These are phyloP conservation scores for Tylopilus sp. DNA, from an alignment of 1,284 basidiomycete species.

Conservation along the genomic window DNA sequence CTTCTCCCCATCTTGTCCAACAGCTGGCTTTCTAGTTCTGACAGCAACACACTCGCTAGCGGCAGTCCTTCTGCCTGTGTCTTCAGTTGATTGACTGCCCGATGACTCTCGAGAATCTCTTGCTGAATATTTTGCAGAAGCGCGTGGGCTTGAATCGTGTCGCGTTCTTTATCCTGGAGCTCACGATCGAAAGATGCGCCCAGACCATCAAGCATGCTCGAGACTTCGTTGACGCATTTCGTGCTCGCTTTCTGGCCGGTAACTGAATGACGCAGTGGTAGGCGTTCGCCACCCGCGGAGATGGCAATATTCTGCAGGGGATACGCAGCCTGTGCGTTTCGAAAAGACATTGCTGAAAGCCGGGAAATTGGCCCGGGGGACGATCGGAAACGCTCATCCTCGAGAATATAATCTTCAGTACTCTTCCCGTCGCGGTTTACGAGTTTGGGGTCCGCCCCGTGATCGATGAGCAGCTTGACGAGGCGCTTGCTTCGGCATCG, in stretches of 20 bases:
- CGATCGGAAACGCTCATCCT: constrained; percentile 95
- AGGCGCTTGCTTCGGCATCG: constrained; percentile 95
- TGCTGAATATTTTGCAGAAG: constrained; percentile 85
- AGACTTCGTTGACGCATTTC: constrained; percentile 80
- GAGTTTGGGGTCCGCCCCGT: constrained; percentile 96
- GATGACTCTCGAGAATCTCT: constrained; percentile 88
- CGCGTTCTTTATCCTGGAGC: constrained; percentile 87
- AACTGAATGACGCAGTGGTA: constrained; percentile 81
- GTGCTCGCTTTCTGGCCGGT: constrained; percentile 88
- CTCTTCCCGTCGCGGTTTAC: constrained; percentile 95
- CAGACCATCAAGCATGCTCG: constrained; percentile 83
- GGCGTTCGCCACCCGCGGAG: constrained; percentile 50
- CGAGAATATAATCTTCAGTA: constrained; percentile 98
- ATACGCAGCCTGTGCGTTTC: constrained; percentile 53
- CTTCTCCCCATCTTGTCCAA: constrained; percentile 73
- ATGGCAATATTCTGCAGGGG: constrained; percentile 39
- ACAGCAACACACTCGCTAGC: constrained; percentile 58
- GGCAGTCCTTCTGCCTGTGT: constrained; percentile 66
- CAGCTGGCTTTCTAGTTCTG: constrained; percentile 65
- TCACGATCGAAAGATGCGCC: constrained; percentile 95
- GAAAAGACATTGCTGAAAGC: constrained; percentile 59
- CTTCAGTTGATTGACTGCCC: constrained; percentile 69
- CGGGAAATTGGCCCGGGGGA: constrained; percentile 79
- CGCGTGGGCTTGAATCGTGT: constrained; percentile 87
- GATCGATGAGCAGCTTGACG: constrained; percentile 93